Conservation (phyloP, 768 basidiomycete genomes). For the Mycena rebaudengoi region DNA sequence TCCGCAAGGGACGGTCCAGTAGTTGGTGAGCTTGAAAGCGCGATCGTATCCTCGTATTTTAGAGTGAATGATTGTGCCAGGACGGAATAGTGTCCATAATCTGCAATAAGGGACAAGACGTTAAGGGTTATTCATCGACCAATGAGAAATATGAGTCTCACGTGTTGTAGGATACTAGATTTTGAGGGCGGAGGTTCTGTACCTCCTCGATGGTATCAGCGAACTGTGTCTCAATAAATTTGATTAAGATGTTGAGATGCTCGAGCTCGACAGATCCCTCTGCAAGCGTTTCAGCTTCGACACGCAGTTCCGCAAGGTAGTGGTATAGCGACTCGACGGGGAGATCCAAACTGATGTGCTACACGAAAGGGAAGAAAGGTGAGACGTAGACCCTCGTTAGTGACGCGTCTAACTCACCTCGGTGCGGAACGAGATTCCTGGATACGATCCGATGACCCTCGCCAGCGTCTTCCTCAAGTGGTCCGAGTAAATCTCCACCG, state of each 20-base stretch:
- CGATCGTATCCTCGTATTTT: slow-evolving; percentile 22
- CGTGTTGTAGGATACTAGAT: slow-evolving; percentile 16
- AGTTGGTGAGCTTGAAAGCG: slow-evolving; percentile 10
- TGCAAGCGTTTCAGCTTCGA: slow-evolving; percentile 9
- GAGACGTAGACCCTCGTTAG: too few relatives aligned
- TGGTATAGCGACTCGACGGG: slow-evolving; percentile 19
- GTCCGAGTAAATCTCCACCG: slow-evolving; percentile 19
- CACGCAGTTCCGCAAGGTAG: slow-evolving; percentile 9
- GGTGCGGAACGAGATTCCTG: slow-evolving; percentile 15
- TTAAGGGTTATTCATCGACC: neutral
- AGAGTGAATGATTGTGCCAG: slow-evolving; percentile 18
- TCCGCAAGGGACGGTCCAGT: slow-evolving; percentile 11
- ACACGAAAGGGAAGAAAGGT: neutral
- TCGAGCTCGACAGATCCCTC: slow-evolving; percentile 14
- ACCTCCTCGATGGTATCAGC: slow-evolving; percentile 18
- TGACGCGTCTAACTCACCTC: slow-evolving; percentile 7
- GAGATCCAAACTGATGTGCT: slow-evolving; percentile 12
- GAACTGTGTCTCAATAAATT: slow-evolving; percentile 18
- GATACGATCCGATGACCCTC: slow-evolving; percentile 11
- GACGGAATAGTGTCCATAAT: slow-evolving; percentile 21
- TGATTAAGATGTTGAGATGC: slow-evolving; percentile 14
- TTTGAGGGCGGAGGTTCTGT: slow-evolving; percentile 19
- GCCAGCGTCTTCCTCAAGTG: slow-evolving; percentile 5
- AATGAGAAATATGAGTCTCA: neutral
- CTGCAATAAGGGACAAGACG: neutral